Base-by-base conservation (phyloP, 129 eudicot genomes). In the Heracleum sosnowskyi region DNA sequence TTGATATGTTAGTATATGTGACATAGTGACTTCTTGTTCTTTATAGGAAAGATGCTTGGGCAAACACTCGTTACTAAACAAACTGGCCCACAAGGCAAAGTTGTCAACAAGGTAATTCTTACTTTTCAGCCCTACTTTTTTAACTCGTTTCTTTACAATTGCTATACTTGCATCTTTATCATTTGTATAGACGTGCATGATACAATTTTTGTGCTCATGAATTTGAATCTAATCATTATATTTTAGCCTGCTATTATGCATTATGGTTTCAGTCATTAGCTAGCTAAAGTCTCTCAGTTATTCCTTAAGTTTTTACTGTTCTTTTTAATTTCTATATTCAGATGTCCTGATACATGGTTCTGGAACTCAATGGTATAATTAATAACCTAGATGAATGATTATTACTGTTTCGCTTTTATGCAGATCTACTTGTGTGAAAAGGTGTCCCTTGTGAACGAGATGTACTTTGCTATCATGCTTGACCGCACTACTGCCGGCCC, bases 401-500 rank as follows among this genome's bases (percentile, higher is more conserved):
- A 4, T 46, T 34, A 35, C 11, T 74, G 28, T 62, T 72, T 75
- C 22, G 39, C 26, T 39, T 75, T 76, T 49, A 37, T 85, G 83
- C 91, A 94, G 98, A 93, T 94, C 81, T 94, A 91, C 85, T 83
- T 94, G 79, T 88, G 93, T 81, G 97, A 94, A 83, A 94, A 91
- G 83, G 41, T 94, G 47, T 94, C 98, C 34, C 91, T 94, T 80
- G 92, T 91, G 77, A 94, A 94, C 75, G 98, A 94, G 87, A 91
- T 94, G 98, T 94, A 94, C 88, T 94, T 94, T 24, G 95, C 98
- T 75, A 94, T 94, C 84, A 94, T 91, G 64, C 97, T 94, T 82
- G 98, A 94, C 80, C 96, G 98, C 80, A 86, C 83, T 80, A 85
- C 97, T 81, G 97, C 96, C 86, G 98, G 97, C 63, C 98, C 98